Percentiles rank a stretch among this genome's conserved stretches.
These are phyloP conservation scores for Monosporascus sp. DNA, from an alignment of 2,329 filamentous ascomycete genomes.

Conservation along the genomic window DNA sequence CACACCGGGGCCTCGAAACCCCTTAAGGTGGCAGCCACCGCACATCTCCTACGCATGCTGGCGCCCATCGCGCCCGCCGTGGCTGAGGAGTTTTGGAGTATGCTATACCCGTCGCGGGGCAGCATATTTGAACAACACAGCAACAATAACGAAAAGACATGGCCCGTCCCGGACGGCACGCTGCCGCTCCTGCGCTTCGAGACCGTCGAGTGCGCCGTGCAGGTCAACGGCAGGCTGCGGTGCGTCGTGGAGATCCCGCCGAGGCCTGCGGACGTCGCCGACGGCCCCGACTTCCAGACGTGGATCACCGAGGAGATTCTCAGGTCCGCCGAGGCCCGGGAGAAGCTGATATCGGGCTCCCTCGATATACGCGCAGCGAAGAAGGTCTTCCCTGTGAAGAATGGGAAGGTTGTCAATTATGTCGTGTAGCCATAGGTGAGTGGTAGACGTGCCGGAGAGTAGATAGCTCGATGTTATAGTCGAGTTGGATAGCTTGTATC, in stretches of 20 bases:
- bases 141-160: constrained; percentile 38
- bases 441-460: background rate
- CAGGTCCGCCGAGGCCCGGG: constrained; percentile 53
- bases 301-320: constrained; percentile 62
- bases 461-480: background rate
- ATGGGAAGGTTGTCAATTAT: constrained; percentile 70
- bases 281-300: constrained; percentile 35
- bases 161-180: constrained; percentile 54
- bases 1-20: constrained; percentile 35
- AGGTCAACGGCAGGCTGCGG: constrained; percentile 74
- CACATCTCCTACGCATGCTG: constrained; percentile 63
- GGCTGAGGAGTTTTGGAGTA: constrained; percentile 74
- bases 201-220: constrained; percentile 59
- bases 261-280: constrained; percentile 21
- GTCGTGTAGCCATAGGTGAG: constrained; percentile 38
- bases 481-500: too few relatives aligned
- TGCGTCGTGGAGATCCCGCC: constrained; percentile 62
- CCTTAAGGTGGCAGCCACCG: constrained; percentile 46
- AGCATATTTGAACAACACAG: constrained; percentile 33
- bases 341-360: constrained; percentile 45
- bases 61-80: constrained; percentile 78
- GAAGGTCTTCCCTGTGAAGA: constrained; percentile 37
- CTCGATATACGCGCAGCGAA: constrained; percentile 34
- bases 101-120: constrained; percentile 38
- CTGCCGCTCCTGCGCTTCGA: constrained; percentile 45